These are phyloP conservation scores for Candida berthetii DNA, from an alignment of 805 yeast genomes.

Conservation along the genomic window DNA sequence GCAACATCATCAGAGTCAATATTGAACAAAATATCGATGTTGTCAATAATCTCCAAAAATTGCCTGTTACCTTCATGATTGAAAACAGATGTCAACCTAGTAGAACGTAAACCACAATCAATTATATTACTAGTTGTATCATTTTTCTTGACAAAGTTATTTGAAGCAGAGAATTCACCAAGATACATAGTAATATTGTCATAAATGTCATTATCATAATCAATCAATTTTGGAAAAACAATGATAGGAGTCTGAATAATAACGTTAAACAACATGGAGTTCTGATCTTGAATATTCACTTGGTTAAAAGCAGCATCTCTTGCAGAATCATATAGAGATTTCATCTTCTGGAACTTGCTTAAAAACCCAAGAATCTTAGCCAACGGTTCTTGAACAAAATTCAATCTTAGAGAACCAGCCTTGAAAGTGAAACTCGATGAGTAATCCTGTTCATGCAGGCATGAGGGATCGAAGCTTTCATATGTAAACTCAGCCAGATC, in stretches of 20 bases:
- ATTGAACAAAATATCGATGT: conserved; percentile 54
- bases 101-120: conserved; percentile 64
- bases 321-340: conserved; percentile 82
- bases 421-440: conserved; percentile 54
- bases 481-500: conserved; percentile 77
- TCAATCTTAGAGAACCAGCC: conserved; percentile 71
- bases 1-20: conserved; percentile 42
- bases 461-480: conserved; percentile 67
- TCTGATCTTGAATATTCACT: conserved; percentile 54
- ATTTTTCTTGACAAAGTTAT: conserved; percentile 38
- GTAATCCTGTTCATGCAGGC: conserved; percentile 38
- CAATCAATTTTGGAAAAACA: conserved; percentile 61
- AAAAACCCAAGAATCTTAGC: conserved; percentile 60
- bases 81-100: conserved; percentile 60
- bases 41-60: conserved; percentile 55
- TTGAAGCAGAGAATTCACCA: conserved; percentile 76
- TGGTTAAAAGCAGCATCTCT: conserved; percentile 84
- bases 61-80: conserved; percentile 34
- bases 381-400: conserved; percentile 78
- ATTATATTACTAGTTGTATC: conserved; percentile 44
- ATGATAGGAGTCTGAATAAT: conserved; percentile 76
- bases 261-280: conserved; percentile 60
- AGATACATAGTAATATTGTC: conserved; percentile 67
- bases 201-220: conserved; percentile 32
- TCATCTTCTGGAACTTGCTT: conserved; percentile 77